Evolutionary conservation across 2,329 filamentous ascomycete genomes (phyloP).

Genomic region (Sporothrix curviconia): DNA sequence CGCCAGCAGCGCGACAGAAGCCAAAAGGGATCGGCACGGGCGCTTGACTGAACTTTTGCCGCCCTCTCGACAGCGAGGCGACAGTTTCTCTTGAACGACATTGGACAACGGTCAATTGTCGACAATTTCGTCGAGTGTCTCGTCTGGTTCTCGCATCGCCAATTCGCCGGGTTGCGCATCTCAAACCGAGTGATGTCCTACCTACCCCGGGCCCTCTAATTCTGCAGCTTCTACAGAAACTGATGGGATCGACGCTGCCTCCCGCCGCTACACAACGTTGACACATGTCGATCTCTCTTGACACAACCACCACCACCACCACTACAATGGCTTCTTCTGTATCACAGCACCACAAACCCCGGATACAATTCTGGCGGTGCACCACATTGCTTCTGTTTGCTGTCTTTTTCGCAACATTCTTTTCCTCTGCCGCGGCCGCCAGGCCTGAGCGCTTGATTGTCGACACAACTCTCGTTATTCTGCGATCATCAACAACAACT

Average conservation of each 20-base stretch:
- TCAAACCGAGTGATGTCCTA: conserved; percentile 10
- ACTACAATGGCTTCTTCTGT: conserved; percentile 11
- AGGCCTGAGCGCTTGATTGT: conserved; percentile 8
- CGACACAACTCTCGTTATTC: conserved; percentile 18
- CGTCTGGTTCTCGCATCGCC: neutral
- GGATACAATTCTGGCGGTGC: conserved; percentile 25
- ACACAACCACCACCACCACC: too few relatives aligned
- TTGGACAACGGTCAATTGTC: neutral
- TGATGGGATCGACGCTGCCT: conserved; percentile 14
- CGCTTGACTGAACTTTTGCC: neutral
- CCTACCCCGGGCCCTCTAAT: neutral
- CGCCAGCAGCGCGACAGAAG: neutral
- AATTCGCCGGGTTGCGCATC: neutral
- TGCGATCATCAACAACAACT: conserved; percentile 14
- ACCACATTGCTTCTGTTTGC: conserved; percentile 21
- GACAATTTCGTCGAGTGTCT: neutral
- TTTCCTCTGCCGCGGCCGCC: conserved; percentile 20
- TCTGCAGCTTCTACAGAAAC: neutral
- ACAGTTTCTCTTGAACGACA: neutral
- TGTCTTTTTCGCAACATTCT: conserved; percentile 18
- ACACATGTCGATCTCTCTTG: conserved; percentile 10
- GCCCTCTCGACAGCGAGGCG: neutral
- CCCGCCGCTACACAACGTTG: conserved; percentile 5
- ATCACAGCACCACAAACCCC: conserved; percentile 18
- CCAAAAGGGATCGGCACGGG: conserved; percentile 4